Evolutionary conservation across 192 early-diverging fungal genomes (phyloP), one percentile per base, ranked within the genome.

Genomic region (Bifiguratus adelaidae): DNA sequence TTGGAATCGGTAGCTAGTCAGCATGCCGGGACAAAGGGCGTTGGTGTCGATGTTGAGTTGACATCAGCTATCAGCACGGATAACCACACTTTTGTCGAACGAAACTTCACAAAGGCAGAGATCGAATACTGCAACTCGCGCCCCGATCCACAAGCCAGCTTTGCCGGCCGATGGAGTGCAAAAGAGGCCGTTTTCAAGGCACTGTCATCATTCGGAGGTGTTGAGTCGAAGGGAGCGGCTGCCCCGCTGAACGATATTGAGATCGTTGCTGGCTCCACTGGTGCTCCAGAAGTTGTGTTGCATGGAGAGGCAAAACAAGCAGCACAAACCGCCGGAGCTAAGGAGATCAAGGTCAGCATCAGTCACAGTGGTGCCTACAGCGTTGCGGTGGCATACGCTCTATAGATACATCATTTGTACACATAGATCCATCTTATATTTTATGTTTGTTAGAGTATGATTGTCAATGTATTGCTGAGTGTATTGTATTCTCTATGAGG

Each of bases 131-230:
- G 93, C 66, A 34, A 60, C 29, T 43, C 53, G 23, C 69, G 74
- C 1, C 75, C 89, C 9, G 79, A 82, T 55, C 78, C 85, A 12
- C 78, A 80, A 50, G 71, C 89, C 0, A 89, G 86, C 64, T 91
- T 87, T 65, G 83, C 93, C 25, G 93, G 93, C 41, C 78, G 85
- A 23, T 97, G 93, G 93, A 85, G 85, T 5, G 93, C 93, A 44
- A 97, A 97, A 76, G 93, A 97, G 55, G 88, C 93, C 1, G 88
- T 90, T 12, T 73, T 97, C 56, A 97, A 97, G 77, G 91, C 93
- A 11, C 80, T 96, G 19, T 82, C 80, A 30, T 85, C 80, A 6
- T 74, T 56, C 12, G 63, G 63, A 27, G 72, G 73, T 35, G 86
- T 92, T 13, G 85, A 80, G 78, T 76, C 72, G 25, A 62, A 83